A percentile compares a stretch with the other conserved stretches of the same genome.
Evolutionary conservation across 2,329 filamentous ascomycete genomes (phyloP).

Genomic region (Fusarium dlaminii): DNA sequence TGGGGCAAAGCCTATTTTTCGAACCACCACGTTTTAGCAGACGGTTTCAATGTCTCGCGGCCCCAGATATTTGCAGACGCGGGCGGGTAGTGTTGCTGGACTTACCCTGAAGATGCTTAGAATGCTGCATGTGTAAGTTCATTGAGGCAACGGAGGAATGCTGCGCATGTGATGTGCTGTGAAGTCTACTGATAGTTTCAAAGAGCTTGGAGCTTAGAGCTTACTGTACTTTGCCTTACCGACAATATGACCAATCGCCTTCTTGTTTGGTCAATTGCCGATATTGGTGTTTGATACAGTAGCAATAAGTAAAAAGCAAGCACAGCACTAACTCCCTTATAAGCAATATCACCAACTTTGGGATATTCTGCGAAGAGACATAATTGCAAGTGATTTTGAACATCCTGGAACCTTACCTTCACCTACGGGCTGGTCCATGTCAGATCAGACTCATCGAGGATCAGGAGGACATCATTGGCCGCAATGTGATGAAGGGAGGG

Average conservation of each 20-base stretch:
- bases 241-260: neutral
- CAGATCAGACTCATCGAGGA: conserved; percentile 30
- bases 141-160: conserved; percentile 25
- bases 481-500: conserved; percentile 1
- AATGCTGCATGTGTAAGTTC: conserved; percentile 25
- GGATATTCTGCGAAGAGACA: neutral
- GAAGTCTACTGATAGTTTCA: neutral
- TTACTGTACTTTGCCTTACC: neutral
- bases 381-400: neutral
- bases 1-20: conserved; percentile 20
- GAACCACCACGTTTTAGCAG: conserved; percentile 20
- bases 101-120: conserved; percentile 21
- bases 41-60: conserved; percentile 19
- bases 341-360: neutral
- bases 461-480: conserved; percentile 10
- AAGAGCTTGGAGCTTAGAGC: neutral
- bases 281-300: neutral
- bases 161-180: conserved; percentile 35
- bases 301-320: conserved; percentile 9
- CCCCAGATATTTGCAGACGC: conserved; percentile 20
- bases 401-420: conserved; percentile 31
- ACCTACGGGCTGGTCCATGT: conserved; percentile 40
- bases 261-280: neutral
- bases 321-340: neutral
- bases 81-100: conserved; percentile 6